Percentiles rank a stretch among this genome's conserved stretches.
Conservation (phyloP, 1,139 yeast genomes). For the Diutina ranongensis region DNA sequence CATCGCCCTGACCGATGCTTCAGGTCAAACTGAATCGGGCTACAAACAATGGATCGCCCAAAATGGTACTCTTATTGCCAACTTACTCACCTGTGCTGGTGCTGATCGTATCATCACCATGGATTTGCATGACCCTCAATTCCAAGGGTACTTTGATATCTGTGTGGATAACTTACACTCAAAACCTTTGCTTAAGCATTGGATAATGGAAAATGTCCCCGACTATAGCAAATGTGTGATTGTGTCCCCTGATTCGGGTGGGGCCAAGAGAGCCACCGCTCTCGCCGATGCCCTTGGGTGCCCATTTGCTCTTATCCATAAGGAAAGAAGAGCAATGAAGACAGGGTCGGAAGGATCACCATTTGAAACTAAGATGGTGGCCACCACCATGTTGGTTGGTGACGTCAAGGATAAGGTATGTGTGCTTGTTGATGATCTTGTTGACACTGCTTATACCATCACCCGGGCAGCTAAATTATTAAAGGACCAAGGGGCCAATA, state of each 20-base stretch:
- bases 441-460: conserved; percentile 6
- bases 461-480: conserved; percentile 6
- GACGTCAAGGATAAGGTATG: conserved; percentile 7
- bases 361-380: not conserved
- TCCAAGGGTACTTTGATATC: conserved; percentile 7
- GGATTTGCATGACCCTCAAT: conserved; percentile 7
- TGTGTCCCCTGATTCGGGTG: conserved; percentile 6
- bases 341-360: not conserved
- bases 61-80: conserved; percentile 58
- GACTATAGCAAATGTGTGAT: conserved; percentile 6
- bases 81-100: conserved; percentile 5
- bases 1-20: conserved; percentile 18
- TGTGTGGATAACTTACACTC: conserved; percentile 6
- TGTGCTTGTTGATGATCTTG: conserved; percentile 6
- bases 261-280: conserved; percentile 6
- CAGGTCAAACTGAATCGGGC: conserved; percentile 43
- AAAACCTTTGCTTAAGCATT: conserved; percentile 6
- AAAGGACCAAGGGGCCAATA: conserved; percentile 6
- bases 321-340: not conserved
- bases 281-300: conserved; percentile 6
- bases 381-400: conserved; percentile 6
- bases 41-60: conserved; percentile 95
- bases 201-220: conserved; percentile 6
- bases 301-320: conserved; percentile 6
- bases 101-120: conserved; percentile 7